These are phyloP conservation scores for Chlorella sp. DNA, from an alignment of 139 green algal genomes.

Conservation along the genomic window DNA sequence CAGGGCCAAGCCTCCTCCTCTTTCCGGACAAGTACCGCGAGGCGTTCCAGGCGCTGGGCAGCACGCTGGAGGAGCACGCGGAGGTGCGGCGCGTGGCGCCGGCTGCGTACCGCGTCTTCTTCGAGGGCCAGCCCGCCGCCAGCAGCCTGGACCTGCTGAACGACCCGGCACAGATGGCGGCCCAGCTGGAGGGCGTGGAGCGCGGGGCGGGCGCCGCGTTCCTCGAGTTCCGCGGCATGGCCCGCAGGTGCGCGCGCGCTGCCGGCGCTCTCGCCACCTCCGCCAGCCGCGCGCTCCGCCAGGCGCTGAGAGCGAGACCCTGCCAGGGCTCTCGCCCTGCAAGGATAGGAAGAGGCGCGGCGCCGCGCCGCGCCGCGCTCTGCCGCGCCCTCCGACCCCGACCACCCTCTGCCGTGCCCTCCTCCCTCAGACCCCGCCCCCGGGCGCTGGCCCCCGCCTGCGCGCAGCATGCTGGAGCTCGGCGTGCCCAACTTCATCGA, in stretches of 20 bases:
- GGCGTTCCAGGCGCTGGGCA: slow-evolving; percentile 69
- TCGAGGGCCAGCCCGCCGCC: slow-evolving; percentile 44
- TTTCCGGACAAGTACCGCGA: slow-evolving; percentile 64
- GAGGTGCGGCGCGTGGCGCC: slow-evolving; percentile 45
- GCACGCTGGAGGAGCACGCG: slow-evolving; percentile 47
- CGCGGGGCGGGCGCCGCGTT: slow-evolving; percentile 53
- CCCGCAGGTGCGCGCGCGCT: background rate
- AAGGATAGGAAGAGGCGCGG: too few relatives aligned
- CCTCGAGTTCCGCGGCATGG: background rate
- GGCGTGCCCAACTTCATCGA: slow-evolving; percentile 79
- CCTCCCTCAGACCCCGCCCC: background rate
- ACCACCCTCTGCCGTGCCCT: background rate
- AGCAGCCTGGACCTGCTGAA: slow-evolving; percentile 77
- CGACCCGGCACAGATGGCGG: slow-evolving; percentile 72
- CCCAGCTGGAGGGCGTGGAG: slow-evolving; percentile 79
- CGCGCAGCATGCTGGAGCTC: slow-evolving; percentile 51
- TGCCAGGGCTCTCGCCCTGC: background rate
- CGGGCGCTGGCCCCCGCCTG: slow-evolving; percentile 53
- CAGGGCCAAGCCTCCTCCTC: slow-evolving; percentile 77
- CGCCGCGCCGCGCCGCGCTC: too few relatives aligned
- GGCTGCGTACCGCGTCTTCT: slow-evolving; percentile 82
- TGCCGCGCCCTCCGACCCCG: background rate
- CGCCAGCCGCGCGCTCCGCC: background rate
- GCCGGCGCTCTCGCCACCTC: background rate
- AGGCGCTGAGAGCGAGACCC: background rate